These are phyloP conservation scores for Penicillium taxi DNA, from an alignment of 495 filamentous ascomycete genomes.

Conservation along the genomic window DNA sequence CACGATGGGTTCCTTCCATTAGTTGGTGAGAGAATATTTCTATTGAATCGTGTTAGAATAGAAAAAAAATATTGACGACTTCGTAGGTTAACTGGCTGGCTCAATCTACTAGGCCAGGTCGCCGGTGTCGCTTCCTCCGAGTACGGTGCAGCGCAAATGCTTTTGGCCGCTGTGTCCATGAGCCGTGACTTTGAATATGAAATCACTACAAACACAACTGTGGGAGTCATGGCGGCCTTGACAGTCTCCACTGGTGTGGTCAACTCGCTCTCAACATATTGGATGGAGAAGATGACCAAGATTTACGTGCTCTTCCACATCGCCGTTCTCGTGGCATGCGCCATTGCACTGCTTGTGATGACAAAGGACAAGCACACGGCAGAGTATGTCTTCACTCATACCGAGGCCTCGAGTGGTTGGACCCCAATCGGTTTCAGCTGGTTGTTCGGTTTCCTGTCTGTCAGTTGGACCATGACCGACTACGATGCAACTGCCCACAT, in stretches of 20 bases:
- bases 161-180: conserved; percentile 60
- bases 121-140: conserved; percentile 58
- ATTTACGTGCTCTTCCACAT: conserved; percentile 60
- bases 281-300: conserved; percentile 56
- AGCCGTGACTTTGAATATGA: conserved; percentile 46
- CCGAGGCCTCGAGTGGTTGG: conserved; percentile 55
- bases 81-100: conserved; percentile 46
- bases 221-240: conserved; percentile 54
- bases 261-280: conserved; percentile 54
- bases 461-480: conserved; percentile 58
- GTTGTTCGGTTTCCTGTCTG: conserved; percentile 60
- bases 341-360: conserved; percentile 51
- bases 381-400: conserved; percentile 55
- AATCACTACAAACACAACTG: conserved; percentile 44
- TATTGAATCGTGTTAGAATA: too few species aligned
- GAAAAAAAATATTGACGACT: neutral
- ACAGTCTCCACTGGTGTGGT: conserved; percentile 48
- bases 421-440: conserved; percentile 56
- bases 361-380: conserved; percentile 52
- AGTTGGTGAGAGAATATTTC: conserved; percentile 26
- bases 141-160: conserved; percentile 60
- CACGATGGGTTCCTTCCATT: conserved; percentile 32
- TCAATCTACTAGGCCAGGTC: conserved; percentile 60
- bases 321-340: conserved; percentile 47
- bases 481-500: conserved; percentile 54